A percentile compares a stretch with the other conserved stretches of the same genome.
phyloP scores from a whole-genome alignment of 768 basidiomycete species.

The Naganishia vishniacii region DNA sequence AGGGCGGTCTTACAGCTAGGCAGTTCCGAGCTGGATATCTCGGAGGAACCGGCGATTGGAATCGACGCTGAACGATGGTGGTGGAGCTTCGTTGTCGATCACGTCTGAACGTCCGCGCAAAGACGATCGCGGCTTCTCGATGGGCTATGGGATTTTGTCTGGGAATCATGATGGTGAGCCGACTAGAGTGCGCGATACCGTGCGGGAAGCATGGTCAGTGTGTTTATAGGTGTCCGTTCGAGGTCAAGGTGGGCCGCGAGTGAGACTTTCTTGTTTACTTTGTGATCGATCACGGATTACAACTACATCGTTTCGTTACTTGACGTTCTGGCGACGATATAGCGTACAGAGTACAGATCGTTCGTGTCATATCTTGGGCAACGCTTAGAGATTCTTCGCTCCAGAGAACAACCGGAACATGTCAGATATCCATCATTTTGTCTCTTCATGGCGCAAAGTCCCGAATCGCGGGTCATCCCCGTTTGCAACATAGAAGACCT shows the following conservation, averaged over 20 bases:
- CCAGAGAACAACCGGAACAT: too few species aligned
- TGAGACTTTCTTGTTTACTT: constrained; percentile 14
- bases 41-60: background rate
- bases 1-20: too few species aligned
- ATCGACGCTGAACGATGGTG: background rate
- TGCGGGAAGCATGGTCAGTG: background rate
- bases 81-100: background rate
- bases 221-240: background rate
- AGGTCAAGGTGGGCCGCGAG: background rate
- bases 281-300: constrained; percentile 12
- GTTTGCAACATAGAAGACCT: too few species aligned
- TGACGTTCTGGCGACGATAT: too few species aligned
- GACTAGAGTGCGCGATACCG: too few species aligned
- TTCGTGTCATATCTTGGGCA: too few species aligned
- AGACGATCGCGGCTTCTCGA: background rate
- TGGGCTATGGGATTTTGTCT: background rate
- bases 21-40: background rate
- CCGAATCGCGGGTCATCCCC: too few species aligned
- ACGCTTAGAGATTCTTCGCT: too few species aligned
- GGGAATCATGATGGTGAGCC: background rate
- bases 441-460: too few species aligned
- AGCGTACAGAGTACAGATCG: too few species aligned
- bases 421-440: too few species aligned
- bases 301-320: too few species aligned
- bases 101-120: constrained; percentile 1